A percentile compares a stretch with the other conserved stretches of the same genome.
phyloP scores from a whole-genome alignment of 2,329 filamentous ascomycete genomes.

The Diaporthe batatas region DNA sequence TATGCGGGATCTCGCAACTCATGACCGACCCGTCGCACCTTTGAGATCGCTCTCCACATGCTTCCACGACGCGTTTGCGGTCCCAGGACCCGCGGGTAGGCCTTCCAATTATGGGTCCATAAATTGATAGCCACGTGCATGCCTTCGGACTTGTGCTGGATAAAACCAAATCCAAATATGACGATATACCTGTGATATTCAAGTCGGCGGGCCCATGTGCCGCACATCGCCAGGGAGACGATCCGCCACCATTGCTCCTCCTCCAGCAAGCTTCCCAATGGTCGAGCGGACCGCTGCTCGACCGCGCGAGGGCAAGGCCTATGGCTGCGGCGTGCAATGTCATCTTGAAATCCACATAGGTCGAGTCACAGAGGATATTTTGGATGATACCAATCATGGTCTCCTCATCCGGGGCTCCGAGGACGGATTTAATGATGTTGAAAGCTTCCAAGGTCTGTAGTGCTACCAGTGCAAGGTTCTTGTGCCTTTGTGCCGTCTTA shows the following conservation, averaged over 20 bases:
- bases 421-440: not conserved
- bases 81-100: not conserved
- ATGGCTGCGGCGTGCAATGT: not conserved
- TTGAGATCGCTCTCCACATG: not conserved
- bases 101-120: no score
- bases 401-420: no score
- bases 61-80: not conserved
- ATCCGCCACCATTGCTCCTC: no score
- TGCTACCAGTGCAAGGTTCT: not conserved
- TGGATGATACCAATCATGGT: no score
- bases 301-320: not conserved
- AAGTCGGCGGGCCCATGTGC: not conserved
- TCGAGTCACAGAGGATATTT: no score
- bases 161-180: no score
- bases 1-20: not conserved
- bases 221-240: constrained; percentile 11
- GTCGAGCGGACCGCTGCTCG: rapidly evolving
- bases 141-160: no score
- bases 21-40: not conserved
- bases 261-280: not conserved
- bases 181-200: no score
- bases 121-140: no score
- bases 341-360: no score
- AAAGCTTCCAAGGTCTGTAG: not conserved
- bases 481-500: not conserved